phyloP scores from a whole-genome alignment of 2,329 filamentous ascomycete species.

The Trichophyton benhamiae region DNA sequence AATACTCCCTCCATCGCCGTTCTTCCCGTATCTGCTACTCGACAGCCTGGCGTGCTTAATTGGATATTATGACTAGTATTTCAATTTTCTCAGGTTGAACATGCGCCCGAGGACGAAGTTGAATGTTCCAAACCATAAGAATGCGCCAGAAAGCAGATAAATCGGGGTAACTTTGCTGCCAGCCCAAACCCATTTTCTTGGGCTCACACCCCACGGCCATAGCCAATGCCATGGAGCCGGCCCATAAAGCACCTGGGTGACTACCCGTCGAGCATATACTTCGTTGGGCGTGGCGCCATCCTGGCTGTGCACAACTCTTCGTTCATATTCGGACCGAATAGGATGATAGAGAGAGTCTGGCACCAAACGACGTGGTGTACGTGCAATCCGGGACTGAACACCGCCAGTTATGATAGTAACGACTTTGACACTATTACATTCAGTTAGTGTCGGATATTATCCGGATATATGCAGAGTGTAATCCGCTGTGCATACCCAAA shows the following conservation, averaged over 20 bases:
- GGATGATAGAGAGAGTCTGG: constrained; percentile 41
- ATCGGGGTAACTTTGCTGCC: constrained; percentile 38
- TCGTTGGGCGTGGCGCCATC: constrained; percentile 40
- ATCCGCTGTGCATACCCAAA: constrained; percentile 24
- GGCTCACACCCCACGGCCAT: constrained; percentile 34
- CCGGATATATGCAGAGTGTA: background rate
- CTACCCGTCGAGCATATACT: constrained; percentile 44
- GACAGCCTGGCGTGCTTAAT: background rate
- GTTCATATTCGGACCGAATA: constrained; percentile 40
- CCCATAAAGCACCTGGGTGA: constrained; percentile 40
- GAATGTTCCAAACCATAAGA: constrained; percentile 31
- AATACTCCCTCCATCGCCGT: too few species aligned
- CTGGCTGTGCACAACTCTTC: constrained; percentile 43
- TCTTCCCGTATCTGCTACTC: too few species aligned
- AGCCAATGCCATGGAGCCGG: constrained; percentile 37
- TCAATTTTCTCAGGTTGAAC: constrained; percentile 41
- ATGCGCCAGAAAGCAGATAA: constrained; percentile 38
- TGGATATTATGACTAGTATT: constrained; percentile 10
- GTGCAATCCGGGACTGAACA: constrained; percentile 46
- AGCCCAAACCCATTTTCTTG: constrained; percentile 35
- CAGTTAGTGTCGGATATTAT: background rate
- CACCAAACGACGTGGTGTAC: constrained; percentile 38
- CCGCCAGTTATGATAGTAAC: constrained; percentile 48
- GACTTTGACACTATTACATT: constrained; percentile 34
- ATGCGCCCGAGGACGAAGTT: constrained; percentile 35